Percentiles rank a stretch among this genome's conserved stretches.
phyloP scores from a whole-genome alignment of 1,284 basidiomycete genomes.

The Cutaneotrichosporon sp. region DNA sequence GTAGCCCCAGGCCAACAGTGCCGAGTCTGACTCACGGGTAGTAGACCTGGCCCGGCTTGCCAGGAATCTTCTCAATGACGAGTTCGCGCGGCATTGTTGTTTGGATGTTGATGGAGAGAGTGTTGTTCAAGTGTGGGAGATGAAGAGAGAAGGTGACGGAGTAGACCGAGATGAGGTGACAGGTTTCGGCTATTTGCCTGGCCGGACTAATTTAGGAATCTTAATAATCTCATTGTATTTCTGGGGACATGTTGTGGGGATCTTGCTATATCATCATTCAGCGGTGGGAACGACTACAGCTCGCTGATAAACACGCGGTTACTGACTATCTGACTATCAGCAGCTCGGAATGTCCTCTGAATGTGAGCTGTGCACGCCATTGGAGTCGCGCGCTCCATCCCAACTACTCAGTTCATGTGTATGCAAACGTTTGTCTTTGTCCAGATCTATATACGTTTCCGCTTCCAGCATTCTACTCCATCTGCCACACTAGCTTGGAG shows the following conservation, averaged over 20 bases:
- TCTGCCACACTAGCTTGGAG: slow-evolving; percentile 31
- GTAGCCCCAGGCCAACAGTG: too few relatives aligned
- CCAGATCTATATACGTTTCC: too few relatives aligned
- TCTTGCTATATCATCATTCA: too few relatives aligned
- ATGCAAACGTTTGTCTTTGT: too few relatives aligned
- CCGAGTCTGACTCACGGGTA: slow-evolving; percentile 18
- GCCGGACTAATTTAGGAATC: neutral
- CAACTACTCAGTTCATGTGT: neutral
- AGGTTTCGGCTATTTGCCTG: neutral
- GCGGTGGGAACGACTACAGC: too few relatives aligned
- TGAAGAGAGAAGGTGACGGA: neutral
- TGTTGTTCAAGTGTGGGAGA: neutral
- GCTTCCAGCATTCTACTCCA: slow-evolving; percentile 17
- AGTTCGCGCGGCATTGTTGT: slow-evolving; percentile 20
- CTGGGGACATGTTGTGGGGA: too few relatives aligned
- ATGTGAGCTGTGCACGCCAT: too few relatives aligned
- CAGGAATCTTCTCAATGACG: slow-evolving; percentile 21
- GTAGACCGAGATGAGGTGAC: neutral
- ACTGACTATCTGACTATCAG: too few relatives aligned
- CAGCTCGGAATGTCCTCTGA: too few relatives aligned
- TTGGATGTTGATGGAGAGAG: neutral
- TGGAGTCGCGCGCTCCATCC: too few relatives aligned
- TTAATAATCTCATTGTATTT: neutral
- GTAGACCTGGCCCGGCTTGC: slow-evolving; percentile 28
- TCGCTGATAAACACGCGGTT: too few relatives aligned